Evolutionary conservation across 352 stramenopile species (phyloP), one percentile per base, ranked within the genome.

Genomic region (Phytophthora foliorum): DNA sequence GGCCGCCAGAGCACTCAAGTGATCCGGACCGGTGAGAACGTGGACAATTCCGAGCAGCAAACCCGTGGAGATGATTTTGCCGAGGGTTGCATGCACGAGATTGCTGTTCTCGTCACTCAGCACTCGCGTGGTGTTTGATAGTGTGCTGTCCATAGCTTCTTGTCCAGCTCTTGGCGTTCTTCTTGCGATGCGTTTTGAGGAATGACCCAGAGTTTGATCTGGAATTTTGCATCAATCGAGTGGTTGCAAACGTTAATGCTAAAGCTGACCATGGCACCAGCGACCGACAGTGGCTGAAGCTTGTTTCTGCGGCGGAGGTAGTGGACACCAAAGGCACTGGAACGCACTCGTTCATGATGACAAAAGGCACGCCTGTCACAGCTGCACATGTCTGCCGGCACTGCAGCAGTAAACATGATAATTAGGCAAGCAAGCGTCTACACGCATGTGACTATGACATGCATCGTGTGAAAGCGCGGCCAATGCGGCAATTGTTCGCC

Each of bases 1-100:
- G 38, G 93, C 96, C 11, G 91, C 92, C 16, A 98, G 69, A 31
- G 92, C 93, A 53, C 83, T 93, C 27, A 98, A 17, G 67, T 97
- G 91, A 66, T 94, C 86, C 1, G 67, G 59, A 17, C 65, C 70
- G n/a, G 72, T 86, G 65, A 84, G 67, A 49, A 86, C 73, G 61
- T 86, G 78, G 24, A 86, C 64, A 9, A 84, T 57, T 17, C 72
- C 78, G 6, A 84, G 68, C 8, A 83, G 53, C n/a, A 83, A 36
- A 1, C 75, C 78, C 42, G 78, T 86, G 39, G 71, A 64, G 63
- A 78, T 73, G 56, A 83, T 76, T 25, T 79, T 80, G 10, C 74
- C 52, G 2, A 78, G 49, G 9, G 78, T 81, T 17, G 78, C 72
- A 34, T 80, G 36, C 39, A 55, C 46, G 9, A 85, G 63, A 22